These are phyloP conservation scores for Melastoma malabathricum DNA, from an alignment of 345 rosid species.

Conservation along the genomic window DNA sequence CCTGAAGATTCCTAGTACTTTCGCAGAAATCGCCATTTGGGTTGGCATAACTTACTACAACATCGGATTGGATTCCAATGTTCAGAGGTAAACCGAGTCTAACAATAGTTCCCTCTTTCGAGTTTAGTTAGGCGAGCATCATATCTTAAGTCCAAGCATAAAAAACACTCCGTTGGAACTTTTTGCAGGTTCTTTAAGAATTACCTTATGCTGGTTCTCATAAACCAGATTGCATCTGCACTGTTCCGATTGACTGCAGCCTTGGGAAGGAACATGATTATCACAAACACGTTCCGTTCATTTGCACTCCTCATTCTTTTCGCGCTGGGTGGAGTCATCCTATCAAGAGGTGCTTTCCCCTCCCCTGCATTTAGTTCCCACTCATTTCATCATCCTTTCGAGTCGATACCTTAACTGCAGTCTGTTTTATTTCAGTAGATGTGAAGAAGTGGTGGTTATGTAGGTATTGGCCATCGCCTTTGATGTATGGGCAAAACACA, in stretches of 20 bases:
- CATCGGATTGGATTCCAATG: slow-evolving; percentile 38
- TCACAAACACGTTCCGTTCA: slow-evolving; percentile 35
- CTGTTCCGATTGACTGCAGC: slow-evolving; percentile 35
- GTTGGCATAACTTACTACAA: slow-evolving; percentile 29
- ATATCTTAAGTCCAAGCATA: no score
- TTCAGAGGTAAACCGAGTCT: slow-evolving; percentile 19
- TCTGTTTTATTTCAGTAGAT: slow-evolving; percentile 16
- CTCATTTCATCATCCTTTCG: neutral
- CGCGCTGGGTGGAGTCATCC: slow-evolving; percentile 25
- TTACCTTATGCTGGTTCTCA: slow-evolving; percentile 16
- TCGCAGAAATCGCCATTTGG: slow-evolving; percentile 37
- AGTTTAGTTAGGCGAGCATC: neutral
- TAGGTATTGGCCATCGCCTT: slow-evolving; percentile 60
- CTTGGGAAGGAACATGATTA: slow-evolving; percentile 28
- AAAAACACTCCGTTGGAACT: no score
- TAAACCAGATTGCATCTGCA: slow-evolving; percentile 34
- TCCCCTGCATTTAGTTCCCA: neutral
- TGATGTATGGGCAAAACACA: slow-evolving; percentile 55
- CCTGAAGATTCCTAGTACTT: slow-evolving; percentile 32
- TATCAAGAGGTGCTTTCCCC: slow-evolving; percentile 16
- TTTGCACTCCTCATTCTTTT: slow-evolving; percentile 24
- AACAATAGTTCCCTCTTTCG: neutral
- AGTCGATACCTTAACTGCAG: neutral
- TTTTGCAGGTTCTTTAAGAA: slow-evolving; percentile 29
- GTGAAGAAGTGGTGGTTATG: slow-evolving; percentile 58